Evolutionary conservation across 2,329 filamentous ascomycete species (phyloP), one percentile per base, ranked within the genome.

Genomic region (Harringtonia lauricola): DNA sequence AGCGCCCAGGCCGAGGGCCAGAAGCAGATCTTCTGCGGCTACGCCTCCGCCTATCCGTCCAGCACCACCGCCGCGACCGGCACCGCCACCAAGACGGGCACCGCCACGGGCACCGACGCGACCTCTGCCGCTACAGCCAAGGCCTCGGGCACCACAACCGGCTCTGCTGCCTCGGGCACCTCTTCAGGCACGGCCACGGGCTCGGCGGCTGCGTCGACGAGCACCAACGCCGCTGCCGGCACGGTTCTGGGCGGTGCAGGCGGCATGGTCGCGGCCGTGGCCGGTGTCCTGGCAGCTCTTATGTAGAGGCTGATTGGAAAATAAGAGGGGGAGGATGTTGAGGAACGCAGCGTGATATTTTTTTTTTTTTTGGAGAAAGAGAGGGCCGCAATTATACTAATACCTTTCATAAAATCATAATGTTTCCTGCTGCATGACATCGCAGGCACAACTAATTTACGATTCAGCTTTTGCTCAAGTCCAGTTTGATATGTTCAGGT

Each of bases 11-110:
- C 60, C 51, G 49, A 59, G 40, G 55, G 59, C 51, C 62, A 67
- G 55, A 61, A 67, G 49, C 55, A 56, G 47, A 60, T 64, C 53
- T 66, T 59, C 62, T 74, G 71, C 63, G 55, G 58, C 45, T 63
- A 68, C 51, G 68, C 66, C 47, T 65, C 60, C 46, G 60, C 66
- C 54, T 66, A 62, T 58, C 59, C 63, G 41, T 62, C 64, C 41
- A 44, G 51, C 38, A 57, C 54, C 45, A 41, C 50, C 41, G 10
- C 24, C 24, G 47, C 50, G 40, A 42, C 52, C 44, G 45, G 52
- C 13, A 39, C 56, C 22, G 42, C 52, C 12, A 49, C 56, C 36
- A 42, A 55, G 26, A 41, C 52, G 41, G 45, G 52, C 13, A 41
- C 57, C 19, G 41, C 53, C 12, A 49, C 57, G 33, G 44, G 49